These are phyloP conservation scores for Immersiella caudata DNA, from an alignment of 495 filamentous ascomycete genomes.

Conservation along the genomic window DNA sequence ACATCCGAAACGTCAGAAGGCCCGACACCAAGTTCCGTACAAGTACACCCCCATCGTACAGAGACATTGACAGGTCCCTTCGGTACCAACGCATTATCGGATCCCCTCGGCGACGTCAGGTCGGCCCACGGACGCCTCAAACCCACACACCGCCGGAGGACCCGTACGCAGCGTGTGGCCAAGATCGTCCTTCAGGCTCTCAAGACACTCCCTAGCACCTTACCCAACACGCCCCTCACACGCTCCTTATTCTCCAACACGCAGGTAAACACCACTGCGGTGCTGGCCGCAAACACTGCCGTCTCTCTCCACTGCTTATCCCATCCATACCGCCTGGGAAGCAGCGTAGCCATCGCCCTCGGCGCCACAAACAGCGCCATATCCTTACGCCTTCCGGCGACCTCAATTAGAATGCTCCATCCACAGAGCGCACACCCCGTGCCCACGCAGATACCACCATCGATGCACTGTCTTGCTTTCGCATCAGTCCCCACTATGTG, in stretches of 20 bases:
- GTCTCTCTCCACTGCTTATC: slow-evolving; percentile 78
- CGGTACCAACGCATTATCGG: no score
- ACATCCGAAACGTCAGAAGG: no score
- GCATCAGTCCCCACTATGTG: slow-evolving; percentile 58
- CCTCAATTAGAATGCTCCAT: slow-evolving; percentile 81
- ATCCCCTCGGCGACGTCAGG: no score
- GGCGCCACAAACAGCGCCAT: slow-evolving; percentile 85
- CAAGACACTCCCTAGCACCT: slow-evolving; percentile 61
- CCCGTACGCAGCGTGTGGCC: neutral
- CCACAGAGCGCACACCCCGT: slow-evolving; percentile 80
- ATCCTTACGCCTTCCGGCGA: slow-evolving; percentile 69
- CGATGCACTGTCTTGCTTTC: slow-evolving; percentile 46
- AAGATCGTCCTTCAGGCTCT: neutral
- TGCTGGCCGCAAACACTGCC: slow-evolving; percentile 70
- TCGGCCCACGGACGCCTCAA: no score
- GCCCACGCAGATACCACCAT: slow-evolving; percentile 71
- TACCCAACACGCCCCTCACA: slow-evolving; percentile 77
- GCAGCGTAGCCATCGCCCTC: slow-evolving; percentile 72
- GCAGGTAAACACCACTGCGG: slow-evolving; percentile 74
- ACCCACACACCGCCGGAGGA: no score
- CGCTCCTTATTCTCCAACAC: slow-evolving; percentile 63
- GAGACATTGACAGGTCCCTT: no score
- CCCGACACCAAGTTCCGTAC: no score
- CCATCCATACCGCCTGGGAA: slow-evolving; percentile 71
- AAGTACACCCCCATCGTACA: no score